Evolutionary conservation across 2,329 filamentous ascomycete genomes (phyloP), one percentile per base, ranked within the genome.

Genomic region (Davidsoniella neocaledoniae): DNA sequence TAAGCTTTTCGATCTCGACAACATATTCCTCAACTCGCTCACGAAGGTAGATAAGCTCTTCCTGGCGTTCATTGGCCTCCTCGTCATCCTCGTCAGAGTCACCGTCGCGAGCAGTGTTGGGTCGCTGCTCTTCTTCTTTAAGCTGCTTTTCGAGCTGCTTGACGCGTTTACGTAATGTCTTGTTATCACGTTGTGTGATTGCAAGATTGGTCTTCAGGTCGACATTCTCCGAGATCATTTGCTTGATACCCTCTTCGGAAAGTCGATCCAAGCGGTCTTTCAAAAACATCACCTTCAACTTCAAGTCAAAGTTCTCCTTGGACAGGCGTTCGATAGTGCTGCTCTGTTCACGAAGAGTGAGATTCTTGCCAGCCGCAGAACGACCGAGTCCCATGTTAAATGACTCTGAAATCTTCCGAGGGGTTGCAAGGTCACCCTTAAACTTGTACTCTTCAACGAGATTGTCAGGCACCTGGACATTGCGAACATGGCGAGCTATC

Each of bases 271-370:
- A 69, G 1, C 90, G 83, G 63, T 96, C 86, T 59, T 90, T 93
- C 45, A 98, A 74, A 60, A 95, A 98, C 72, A 95, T 93, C 56
- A 96, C 91, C 62, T 94, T 93, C 65, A 96, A 79, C 65, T 96
- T 95, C 50, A 96, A 68, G 62, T 95, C 90, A 61, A 96, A 98
- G 56, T 98, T 98, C 63, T 98, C 91, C 66, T 98, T 98, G 53
- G 86, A 93, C 2, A 96, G 73, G 53, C 88, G 80, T 64, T 98
- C 91, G 55, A 98, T 95, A 12, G 90, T 96, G 65, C 83, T 94
- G 61, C 90, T 94, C 64, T 98, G 91, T 64, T 98, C 91, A 63
- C 95, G 96, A 39, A 98, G 69, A 0, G 91, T 96, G 65, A 98
- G 69, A 57, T 77, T 85, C 59, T 76, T 79, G 17, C 79, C 71